Evolutionary conservation across 106 monocot species (phyloP).

Genomic region (Iris macrosiphon): DNA sequence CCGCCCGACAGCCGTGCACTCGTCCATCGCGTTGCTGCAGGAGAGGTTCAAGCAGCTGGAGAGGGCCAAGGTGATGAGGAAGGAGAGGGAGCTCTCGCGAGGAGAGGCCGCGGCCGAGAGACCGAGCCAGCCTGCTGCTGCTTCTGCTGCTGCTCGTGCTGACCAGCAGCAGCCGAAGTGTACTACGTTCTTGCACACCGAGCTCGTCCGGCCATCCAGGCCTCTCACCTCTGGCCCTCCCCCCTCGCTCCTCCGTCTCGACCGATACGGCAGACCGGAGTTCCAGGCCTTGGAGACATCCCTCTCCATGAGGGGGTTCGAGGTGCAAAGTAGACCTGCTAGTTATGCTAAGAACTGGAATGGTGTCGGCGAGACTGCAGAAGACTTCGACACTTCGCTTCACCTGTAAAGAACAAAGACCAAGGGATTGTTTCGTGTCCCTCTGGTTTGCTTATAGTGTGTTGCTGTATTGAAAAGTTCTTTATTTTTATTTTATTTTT

Average conservation of each 20-base stretch:
- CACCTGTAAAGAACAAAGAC: conserved; percentile 63
- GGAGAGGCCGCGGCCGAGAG: background rate
- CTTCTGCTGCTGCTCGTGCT: background rate
- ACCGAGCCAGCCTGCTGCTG: no score
- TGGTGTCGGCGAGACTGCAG: background rate
- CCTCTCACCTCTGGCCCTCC: background rate
- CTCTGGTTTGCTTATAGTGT: no score
- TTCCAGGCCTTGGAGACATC: conserved; percentile 2
- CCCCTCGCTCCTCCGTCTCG: no score
- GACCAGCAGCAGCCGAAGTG: conserved; percentile 18
- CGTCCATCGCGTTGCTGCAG: conserved; percentile 65
- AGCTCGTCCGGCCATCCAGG: conserved; percentile 25
- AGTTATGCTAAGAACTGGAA: background rate
- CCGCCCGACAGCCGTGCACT: conserved; percentile 8
- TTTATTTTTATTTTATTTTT: no score
- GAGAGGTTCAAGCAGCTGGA: conserved; percentile 66
- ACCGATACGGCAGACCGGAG: background rate
- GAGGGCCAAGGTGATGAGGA: conserved; percentile 55
- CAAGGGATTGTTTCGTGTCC: no score
- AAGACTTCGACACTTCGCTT: conserved; percentile 74
- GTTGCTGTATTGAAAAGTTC: no score
- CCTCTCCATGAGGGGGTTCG: conserved; percentile 8
- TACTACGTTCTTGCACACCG: conserved; percentile 53
- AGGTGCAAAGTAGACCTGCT: background rate
- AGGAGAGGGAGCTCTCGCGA: conserved; percentile 36